These are phyloP conservation scores for Scutellaria baicalensis DNA, from an alignment of 257 asterid genomes.

Conservation along the genomic window DNA sequence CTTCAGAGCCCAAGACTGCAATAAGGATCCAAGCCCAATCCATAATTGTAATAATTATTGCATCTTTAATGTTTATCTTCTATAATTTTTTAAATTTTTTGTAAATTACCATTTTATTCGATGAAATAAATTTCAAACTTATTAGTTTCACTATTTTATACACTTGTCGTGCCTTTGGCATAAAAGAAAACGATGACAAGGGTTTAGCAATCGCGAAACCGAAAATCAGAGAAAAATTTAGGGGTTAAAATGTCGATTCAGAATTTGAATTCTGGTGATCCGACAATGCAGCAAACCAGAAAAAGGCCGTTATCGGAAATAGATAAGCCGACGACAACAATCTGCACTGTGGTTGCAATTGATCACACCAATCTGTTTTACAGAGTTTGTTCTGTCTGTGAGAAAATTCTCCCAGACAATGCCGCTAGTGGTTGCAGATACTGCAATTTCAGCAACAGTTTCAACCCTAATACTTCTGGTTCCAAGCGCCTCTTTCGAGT, in stretches of 20 bases:
- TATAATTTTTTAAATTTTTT: no score
- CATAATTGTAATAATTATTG: no score
- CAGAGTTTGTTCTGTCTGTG: constrained; percentile 71
- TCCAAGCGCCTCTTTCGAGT: constrained; percentile 71
- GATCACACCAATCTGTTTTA: constrained; percentile 50
- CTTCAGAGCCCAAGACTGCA: no score
- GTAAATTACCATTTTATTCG: no score
- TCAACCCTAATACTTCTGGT: constrained; percentile 36
- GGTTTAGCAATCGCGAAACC: background rate
- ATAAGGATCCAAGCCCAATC: no score
- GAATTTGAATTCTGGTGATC: constrained; percentile 15
- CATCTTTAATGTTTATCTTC: no score
- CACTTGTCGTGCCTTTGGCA: no score
- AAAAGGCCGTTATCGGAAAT: constrained; percentile 37
- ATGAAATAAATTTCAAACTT: no score
- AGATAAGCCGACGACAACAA: constrained; percentile 34
- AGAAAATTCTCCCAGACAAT: constrained; percentile 48
- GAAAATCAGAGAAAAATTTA: background rate
- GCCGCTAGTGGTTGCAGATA: constrained; percentile 29
- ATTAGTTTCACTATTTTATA: no score
- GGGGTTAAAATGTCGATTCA: background rate
- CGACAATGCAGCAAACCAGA: constrained; percentile 12
- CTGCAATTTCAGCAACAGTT: constrained; percentile 37
- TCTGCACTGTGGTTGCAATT: constrained; percentile 57
- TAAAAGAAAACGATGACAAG: no score